Evolutionary conservation across 2,329 filamentous ascomycete genomes (phyloP).

Genomic region (Botrytis sinoallii): DNA sequence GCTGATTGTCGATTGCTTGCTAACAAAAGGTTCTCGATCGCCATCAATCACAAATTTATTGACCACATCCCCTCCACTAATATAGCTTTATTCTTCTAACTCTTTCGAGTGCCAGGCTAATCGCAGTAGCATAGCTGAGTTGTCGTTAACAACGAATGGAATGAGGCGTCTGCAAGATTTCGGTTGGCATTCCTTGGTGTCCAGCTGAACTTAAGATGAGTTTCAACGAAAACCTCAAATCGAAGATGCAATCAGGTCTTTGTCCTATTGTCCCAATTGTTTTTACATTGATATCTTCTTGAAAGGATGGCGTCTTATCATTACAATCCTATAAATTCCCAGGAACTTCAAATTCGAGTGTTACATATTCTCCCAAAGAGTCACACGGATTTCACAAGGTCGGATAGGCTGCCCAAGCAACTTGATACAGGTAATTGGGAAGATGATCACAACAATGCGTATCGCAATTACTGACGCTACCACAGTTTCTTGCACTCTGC

Average conservation of each 20-base stretch:
- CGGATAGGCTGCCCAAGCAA: neutral
- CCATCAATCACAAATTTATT: neutral
- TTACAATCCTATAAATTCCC: neutral
- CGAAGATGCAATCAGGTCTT: neutral
- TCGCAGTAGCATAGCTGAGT: neutral
- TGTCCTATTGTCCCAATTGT: neutral
- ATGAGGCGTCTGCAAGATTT: slow-evolving; percentile 7
- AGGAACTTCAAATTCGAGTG: slow-evolving; percentile 3
- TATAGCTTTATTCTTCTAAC: neutral
- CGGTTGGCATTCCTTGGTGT: neutral
- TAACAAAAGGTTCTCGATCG: neutral
- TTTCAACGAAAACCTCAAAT: neutral
- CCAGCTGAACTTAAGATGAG: neutral
- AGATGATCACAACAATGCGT: neutral
- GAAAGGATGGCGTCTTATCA: neutral
- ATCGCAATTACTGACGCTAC: neutral
- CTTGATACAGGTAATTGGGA: neutral
- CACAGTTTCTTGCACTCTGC: neutral
- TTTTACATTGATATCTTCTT: neutral
- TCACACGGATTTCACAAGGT: too few species aligned
- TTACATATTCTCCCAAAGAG: neutral
- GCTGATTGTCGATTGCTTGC: neutral
- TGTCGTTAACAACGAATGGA: neutral
- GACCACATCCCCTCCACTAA: neutral
- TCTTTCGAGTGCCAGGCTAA: neutral